A percentile compares a stretch with the other conserved stretches of the same genome.
Conservation (phyloP, 352 stramenopile species). For the Pythium insidiosum region DNA sequence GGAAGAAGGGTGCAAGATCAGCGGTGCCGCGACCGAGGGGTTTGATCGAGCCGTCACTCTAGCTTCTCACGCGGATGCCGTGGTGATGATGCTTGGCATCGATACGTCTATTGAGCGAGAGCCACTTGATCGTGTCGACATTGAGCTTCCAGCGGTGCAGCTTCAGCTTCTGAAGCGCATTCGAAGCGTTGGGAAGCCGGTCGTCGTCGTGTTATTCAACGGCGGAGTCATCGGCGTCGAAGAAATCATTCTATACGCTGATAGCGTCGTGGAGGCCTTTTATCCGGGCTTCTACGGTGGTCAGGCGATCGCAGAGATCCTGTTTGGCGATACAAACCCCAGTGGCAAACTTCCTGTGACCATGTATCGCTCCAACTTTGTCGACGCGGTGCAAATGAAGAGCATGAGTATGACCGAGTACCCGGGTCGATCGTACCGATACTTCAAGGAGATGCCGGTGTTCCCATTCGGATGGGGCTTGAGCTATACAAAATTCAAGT, state of each 20-base stretch:
- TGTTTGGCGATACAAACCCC: conserved; percentile 79
- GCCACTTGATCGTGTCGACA: conserved; percentile 57
- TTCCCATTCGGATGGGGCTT: conserved; percentile 88
- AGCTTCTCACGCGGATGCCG: conserved; percentile 29
- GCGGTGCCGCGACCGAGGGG: conserved; percentile 43
- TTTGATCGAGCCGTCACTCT: conserved; percentile 43
- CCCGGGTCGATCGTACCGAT: conserved; percentile 88
- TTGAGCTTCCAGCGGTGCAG: conserved; percentile 67
- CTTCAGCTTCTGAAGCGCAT: conserved; percentile 66
- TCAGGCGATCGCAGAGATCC: conserved; percentile 65
- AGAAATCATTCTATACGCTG: conserved; percentile 54
- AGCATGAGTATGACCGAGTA: conserved; percentile 89
- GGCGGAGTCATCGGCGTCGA: conserved; percentile 77
- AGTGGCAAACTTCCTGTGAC: conserved; percentile 81
- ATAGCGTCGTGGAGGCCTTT: conserved; percentile 69
- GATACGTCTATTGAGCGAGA: conserved; percentile 78
- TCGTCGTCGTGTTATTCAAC: conserved; percentile 85
- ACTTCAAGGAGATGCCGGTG: conserved; percentile 84
- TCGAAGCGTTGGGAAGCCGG: conserved; percentile 41
- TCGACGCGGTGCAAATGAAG: conserved; percentile 68
- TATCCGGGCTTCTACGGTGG: conserved; percentile 81
- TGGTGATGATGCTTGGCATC: conserved; percentile 80
- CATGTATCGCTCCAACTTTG: conserved; percentile 79
- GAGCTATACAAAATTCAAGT: conserved; percentile 83
- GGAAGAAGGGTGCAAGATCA: conserved; percentile 44